Evolutionary conservation across 768 basidiomycete genomes (phyloP), one percentile per base, ranked within the genome.

Genomic region (Scleroderma citrinum): DNA sequence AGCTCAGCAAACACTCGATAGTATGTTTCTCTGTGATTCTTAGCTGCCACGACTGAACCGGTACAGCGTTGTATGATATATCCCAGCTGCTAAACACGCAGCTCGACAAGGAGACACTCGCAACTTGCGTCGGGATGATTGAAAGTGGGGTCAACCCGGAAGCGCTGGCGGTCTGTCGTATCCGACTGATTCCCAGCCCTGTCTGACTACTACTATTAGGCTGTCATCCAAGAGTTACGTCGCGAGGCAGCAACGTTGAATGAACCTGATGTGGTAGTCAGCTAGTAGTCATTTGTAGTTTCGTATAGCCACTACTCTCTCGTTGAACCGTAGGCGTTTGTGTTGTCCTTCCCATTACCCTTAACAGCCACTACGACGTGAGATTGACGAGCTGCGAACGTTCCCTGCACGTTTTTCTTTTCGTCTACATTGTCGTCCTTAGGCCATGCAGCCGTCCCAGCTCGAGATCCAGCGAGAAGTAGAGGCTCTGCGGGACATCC

Each of bases 91-190:
- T 95, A 44, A 87, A 92, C 54, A 93, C 92, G 0, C 81, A 85
- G 49, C 75, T 95, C 36, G 91, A 94, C 70, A 90, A 87, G 59
- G 87, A 92, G 62, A 90, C 89, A 2, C 78, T 95, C n/a, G 90
- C 87, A 31, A 92, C 87, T 21, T 95, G 92, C 64, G 82, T 95
- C 20, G 78, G 83, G 35, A 84, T 95, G 85, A 92, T 95, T 57
- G 92, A 95, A 69, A 84, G 81, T 52, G 92, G 92, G 16, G 88
- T 87, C 41, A 95, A 94, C 65, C 90, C 92, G 11, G 91, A 94
- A 60, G 92, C 91, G 0, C 74, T 95, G 40, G 92, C 92, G 57
- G 92, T 94, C 63, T 47, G 83, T 69, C 21, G 8, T 23, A 10
- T 42, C 34, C 23, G 14, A 32, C 41, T 44, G 10, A 8, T 3